A percentile compares a stretch with the other conserved stretches of the same genome.
These are phyloP conservation scores for Pezizomycotina sp. DNA, from an alignment of 2,329 filamentous ascomycete genomes.

Conservation along the genomic window DNA sequence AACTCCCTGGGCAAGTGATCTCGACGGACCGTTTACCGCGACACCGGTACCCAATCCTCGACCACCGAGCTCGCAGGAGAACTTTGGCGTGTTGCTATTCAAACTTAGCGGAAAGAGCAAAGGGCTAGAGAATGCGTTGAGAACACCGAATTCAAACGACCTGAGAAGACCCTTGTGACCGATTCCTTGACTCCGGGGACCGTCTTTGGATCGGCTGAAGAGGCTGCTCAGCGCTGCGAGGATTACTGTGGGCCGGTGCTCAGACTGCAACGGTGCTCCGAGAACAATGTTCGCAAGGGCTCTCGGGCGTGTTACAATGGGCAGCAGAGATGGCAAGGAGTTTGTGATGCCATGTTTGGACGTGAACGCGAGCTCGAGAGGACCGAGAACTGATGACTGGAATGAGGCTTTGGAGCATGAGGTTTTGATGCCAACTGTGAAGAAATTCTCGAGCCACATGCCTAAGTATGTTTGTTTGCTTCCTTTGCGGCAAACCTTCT, in stretches of 20 bases:
- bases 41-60: constrained; percentile 56
- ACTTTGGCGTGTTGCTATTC: constrained; percentile 85
- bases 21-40: constrained; percentile 92
- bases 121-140: constrained; percentile 53
- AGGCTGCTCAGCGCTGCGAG: constrained; percentile 74
- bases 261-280: constrained; percentile 38
- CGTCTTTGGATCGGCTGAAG: constrained; percentile 72
- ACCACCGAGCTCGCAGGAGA: constrained; percentile 86
- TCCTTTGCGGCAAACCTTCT: background rate
- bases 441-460: constrained; percentile 55
- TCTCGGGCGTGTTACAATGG: constrained; percentile 55
- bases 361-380: constrained; percentile 74
- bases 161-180: constrained; percentile 63
- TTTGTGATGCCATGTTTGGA: constrained; percentile 95
- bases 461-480: constrained; percentile 29
- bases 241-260: constrained; percentile 27
- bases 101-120: constrained; percentile 89
- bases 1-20: constrained; percentile 99
- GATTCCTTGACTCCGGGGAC: constrained; percentile 80
- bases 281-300: too few relatives aligned
- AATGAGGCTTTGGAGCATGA: constrained; percentile 74
- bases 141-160: constrained; percentile 51
- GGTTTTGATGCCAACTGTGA: constrained; percentile 94
- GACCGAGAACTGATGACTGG: constrained; percentile 88
- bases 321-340: constrained; percentile 80